A percentile compares a stretch with the other conserved stretches of the same genome.
phyloP scores from a whole-genome alignment of 2,329 filamentous ascomycete species.

The Xylariaceae sp. region DNA sequence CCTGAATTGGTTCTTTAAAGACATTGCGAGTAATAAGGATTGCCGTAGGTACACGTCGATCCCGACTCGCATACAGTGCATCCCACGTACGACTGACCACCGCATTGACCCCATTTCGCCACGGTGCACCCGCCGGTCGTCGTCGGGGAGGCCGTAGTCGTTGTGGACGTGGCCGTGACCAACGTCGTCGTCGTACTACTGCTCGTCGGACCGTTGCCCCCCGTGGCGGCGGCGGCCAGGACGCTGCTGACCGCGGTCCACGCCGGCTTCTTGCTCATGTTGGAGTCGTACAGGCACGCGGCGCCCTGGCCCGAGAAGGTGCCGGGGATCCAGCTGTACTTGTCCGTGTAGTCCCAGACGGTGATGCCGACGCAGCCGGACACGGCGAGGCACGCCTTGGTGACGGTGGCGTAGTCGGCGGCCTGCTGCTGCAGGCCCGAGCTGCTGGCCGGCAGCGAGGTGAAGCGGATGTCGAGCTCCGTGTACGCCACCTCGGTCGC shows the following conservation, averaged over 20 bases:
- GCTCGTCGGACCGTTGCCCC: background rate
- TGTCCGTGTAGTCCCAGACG: constrained; percentile 51
- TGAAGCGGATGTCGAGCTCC: constrained; percentile 64
- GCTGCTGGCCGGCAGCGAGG: constrained; percentile 50
- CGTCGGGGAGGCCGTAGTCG: constrained; percentile 16
- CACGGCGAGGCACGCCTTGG: constrained; percentile 44
- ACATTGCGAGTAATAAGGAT: constrained; percentile 42
- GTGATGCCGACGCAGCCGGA: constrained; percentile 49
- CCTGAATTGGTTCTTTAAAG: constrained; percentile 1
- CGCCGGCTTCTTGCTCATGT: constrained; percentile 47
- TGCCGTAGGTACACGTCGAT: constrained; percentile 36
- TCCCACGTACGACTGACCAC: constrained; percentile 35
- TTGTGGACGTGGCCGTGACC: constrained; percentile 4
- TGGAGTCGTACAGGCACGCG: constrained; percentile 46
- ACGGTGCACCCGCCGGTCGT: constrained; percentile 15
- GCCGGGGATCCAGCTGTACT: constrained; percentile 48
- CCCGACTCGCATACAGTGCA: constrained; percentile 39
- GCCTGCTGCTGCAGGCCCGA: constrained; percentile 53
- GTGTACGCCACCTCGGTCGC: constrained; percentile 64
- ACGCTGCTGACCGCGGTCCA: constrained; percentile 45
- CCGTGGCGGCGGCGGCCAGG: constrained; percentile 42
- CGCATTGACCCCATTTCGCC: constrained; percentile 40
- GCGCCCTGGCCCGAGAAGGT: constrained; percentile 47
- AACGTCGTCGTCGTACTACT: constrained; percentile 11
- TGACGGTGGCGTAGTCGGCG: constrained; percentile 49